Evolutionary conservation across 140 eudicot species (phyloP), one percentile per base, ranked within the genome.

Genomic region (Bidens hawaiensis): DNA sequence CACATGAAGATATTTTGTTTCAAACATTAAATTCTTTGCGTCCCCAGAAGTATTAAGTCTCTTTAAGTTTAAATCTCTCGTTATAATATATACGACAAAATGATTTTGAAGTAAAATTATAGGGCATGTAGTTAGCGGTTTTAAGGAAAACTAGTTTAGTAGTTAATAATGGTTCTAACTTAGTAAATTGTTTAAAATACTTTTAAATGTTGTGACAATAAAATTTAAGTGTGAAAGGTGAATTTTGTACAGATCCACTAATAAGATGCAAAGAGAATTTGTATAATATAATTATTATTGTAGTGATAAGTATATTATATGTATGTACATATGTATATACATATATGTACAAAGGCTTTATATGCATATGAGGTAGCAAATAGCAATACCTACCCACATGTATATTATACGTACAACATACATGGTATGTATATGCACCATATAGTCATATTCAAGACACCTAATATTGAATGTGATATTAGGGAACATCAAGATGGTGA

Each of bases 401-500:
- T 22, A 5, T 45, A 22, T 45, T 30, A 12, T 7, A 47, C 53
- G 19, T 60, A 23, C 24, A 10, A 38, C 17, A 49, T 30, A 24
- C 26, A 62, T 30, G 64, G 31, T 30, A 53, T 64, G 60, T 8
- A 62, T 62, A 48, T 65, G 46, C 18, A 33, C 33, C 34, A 64
- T 62, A 22, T 33, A n/a, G 78, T 79, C 83, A 50, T 53, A 38
- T 27, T 79, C 78, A 70, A 38, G 72, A 79, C 86, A 83, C 73
- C 82, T 65, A 72, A 63, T 65, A 51, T 51, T 53, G 85, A 73
- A 52, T 68, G 77, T 56, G 85, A 73, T 26, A 21, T 31, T 47
- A 57, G 76, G 71, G 68, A 76, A 82, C 75, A 67, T 73, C 69
- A 57, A 53, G 89, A 79, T 33, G 71, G 64, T 62, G 74, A 82